A percentile compares a stretch with the other conserved stretches of the same genome.
Evolutionary conservation across 805 yeast species (phyloP).

Genomic region (Jamesozyma spencerorum): DNA sequence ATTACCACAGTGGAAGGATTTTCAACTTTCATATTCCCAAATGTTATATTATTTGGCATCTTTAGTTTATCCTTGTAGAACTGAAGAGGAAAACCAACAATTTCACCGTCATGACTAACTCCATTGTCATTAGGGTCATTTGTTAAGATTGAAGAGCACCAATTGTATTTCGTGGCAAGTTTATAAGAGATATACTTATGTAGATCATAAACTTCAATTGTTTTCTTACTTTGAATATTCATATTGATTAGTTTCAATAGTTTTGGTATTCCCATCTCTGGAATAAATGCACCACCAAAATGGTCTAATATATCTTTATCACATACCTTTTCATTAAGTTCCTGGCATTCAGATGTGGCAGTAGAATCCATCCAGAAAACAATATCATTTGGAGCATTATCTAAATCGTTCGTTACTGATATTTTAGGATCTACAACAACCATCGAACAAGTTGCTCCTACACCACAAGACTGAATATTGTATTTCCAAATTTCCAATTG

Average conservation of each 20-base stretch:
- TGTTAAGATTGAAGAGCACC: conserved; percentile 5
- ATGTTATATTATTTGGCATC: conserved; percentile 20
- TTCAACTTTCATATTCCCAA: conserved; percentile 8
- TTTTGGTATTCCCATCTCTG: conserved; percentile 54
- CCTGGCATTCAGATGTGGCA: conserved; percentile 29
- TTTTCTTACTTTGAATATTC: too few species aligned
- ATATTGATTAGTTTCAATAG: conserved; percentile 32
- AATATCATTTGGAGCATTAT: conserved; percentile 29
- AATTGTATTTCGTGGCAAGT: conserved; percentile 16
- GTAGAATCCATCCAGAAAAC: conserved; percentile 55
- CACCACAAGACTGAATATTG: conserved; percentile 27
- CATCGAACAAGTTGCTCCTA: conserved; percentile 54
- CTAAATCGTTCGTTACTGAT: conserved; percentile 12
- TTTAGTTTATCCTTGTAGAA: conserved; percentile 19
- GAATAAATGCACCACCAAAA: conserved; percentile 40
- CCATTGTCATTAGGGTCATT: conserved; percentile 12
- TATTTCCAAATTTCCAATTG: conserved; percentile 3
- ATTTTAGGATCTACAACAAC: conserved; percentile 33
- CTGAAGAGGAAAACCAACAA: conserved; percentile 41
- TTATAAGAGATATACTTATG: conserved; percentile 36
- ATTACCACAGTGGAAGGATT: conserved; percentile 18
- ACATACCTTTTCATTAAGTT: conserved; percentile 24
- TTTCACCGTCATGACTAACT: conserved; percentile 47
- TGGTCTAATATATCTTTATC: conserved; percentile 11
- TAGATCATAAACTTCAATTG: conserved; percentile 39